Evolutionary conservation across 257 asterid species (phyloP), one percentile per base, ranked within the genome.

Genomic region (Thymus quinquecostatus): DNA sequence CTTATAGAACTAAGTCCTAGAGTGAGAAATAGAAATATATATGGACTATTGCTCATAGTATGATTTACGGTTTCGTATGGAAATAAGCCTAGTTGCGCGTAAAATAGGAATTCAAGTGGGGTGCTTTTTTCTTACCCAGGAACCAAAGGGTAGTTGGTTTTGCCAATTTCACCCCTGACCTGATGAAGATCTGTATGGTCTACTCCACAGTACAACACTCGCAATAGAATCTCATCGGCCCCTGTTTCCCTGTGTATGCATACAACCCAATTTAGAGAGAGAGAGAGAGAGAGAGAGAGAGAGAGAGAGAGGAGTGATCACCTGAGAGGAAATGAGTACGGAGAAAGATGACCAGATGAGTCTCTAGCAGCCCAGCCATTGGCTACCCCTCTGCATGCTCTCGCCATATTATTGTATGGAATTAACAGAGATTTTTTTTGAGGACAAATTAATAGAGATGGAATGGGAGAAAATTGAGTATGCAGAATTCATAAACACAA

Each of bases 161-260:
- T 43, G 34, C 51, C 62, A 3, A 79, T 59, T 63, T 84, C 84
- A 34, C 79, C 71, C 74, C 64, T 78, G n/a, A 74, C 75, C 45
- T 75, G 83, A 61, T 78, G 86, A 73, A 81, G 80, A 59, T 84
- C 88, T 0, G 84, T 84, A 68, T 81, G 88, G 78, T 84, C 88
- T n/a, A 81, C 71, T 27, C 88, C 86, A 68, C 86, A 73, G 10
- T 76, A 84, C 64, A 84, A 51, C 13, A 84, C 84, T 60, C 66
- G 79, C 70, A 81, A 11, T 51, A 78, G 51, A 14, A 84, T 56
- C 54, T 84, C 83, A 10, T 76, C 82, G 1, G 41, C 49, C 1
- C 78, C 73, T 11, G 41, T 53, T 73, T 84, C 85, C 71, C 84
- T 81, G 82, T 75, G 59, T 57, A 21, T 21, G 21, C 21, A 21